phyloP scores from a whole-genome alignment of 2,329 filamentous ascomycete genomes.

The Aspergillus fructus region DNA sequence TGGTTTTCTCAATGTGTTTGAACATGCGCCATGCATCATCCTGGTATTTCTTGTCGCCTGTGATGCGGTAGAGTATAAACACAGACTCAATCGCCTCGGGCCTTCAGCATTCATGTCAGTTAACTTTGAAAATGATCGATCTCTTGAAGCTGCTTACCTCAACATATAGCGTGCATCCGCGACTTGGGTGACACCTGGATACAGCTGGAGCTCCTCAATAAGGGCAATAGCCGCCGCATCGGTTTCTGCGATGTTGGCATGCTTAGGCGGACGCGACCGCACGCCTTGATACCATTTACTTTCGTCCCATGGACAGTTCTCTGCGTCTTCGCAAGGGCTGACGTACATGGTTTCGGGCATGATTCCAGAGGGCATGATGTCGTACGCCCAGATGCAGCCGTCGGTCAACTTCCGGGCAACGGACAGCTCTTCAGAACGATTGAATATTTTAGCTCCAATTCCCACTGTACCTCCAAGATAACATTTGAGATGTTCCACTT shows the following conservation, averaged over 20 bases:
- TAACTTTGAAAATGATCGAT: neutral
- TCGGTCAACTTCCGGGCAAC: constrained; percentile 59
- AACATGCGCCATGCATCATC: constrained; percentile 54
- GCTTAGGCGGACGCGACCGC: constrained; percentile 16
- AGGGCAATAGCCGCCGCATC: constrained; percentile 19
- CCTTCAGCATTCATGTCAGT: constrained; percentile 20
- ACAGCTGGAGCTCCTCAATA: constrained; percentile 22
- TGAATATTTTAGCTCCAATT: constrained; percentile 58
- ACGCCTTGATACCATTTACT: constrained; percentile 36
- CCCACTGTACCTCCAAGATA: constrained; percentile 63
- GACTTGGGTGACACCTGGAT: constrained; percentile 29
- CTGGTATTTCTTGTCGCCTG: constrained; percentile 50
- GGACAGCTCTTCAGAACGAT: constrained; percentile 53
- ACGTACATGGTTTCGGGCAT: constrained; percentile 62
- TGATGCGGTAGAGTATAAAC: constrained; percentile 61
- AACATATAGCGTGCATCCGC: constrained; percentile 31
- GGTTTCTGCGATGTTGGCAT: constrained; percentile 19
- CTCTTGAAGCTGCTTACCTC: constrained; percentile 20
- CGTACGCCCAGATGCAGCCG: constrained; percentile 63
- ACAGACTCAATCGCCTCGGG: constrained; percentile 63
- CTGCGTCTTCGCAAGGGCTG: constrained; percentile 47
- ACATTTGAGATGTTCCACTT: constrained; percentile 60
- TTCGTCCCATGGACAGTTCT: constrained; percentile 55
- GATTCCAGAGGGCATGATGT: constrained; percentile 55
- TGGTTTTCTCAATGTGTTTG: constrained; percentile 44